Percentiles rank a stretch among this genome's conserved stretches.
These are phyloP conservation scores for Fusarium longipes DNA, from an alignment of 2,329 filamentous ascomycete genomes.

Conservation along the genomic window DNA sequence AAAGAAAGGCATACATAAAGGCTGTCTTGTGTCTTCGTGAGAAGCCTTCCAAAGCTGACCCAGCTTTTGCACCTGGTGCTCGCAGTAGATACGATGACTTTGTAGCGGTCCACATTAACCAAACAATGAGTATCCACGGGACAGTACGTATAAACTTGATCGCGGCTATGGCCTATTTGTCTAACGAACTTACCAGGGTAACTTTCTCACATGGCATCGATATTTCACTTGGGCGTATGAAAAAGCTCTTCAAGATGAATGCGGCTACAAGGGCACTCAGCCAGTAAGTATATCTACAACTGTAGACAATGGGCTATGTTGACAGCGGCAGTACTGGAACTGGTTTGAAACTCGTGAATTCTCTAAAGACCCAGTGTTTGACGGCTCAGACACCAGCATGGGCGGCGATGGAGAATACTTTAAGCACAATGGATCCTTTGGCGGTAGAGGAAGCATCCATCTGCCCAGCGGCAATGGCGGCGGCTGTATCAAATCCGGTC, in stretches of 20 bases:
- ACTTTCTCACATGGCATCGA: conserved; percentile 23
- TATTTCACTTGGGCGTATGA: conserved; percentile 11
- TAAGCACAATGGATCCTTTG: conserved; percentile 5
- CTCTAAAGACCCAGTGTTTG: background rate
- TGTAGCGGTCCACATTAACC: conserved; percentile 18
- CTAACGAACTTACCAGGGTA: background rate
- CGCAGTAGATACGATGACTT: conserved; percentile 16
- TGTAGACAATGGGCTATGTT: background rate
- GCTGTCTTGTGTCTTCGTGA: conserved; percentile 7
- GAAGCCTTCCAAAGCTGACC: conserved; percentile 13
- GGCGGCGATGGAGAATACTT: conserved; percentile 13
- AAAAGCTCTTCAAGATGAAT: conserved; percentile 13
- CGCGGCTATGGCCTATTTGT: rapidly evolving
- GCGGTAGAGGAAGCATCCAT: background rate
- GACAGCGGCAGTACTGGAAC: conserved; percentile 2
- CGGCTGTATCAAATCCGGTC: background rate
- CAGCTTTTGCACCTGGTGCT: conserved; percentile 5
- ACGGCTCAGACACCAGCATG: conserved; percentile 14
- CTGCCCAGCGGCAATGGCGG: background rate
- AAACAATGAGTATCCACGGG: conserved; percentile 3
- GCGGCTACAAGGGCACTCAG: conserved; percentile 14
- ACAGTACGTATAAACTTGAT: background rate
- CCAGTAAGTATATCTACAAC: background rate
- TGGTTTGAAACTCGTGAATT: conserved; percentile 13
- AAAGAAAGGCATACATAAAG: conserved; percentile 4